Conservation (phyloP, 257 asterid species). For the Solanum ahanhuiri region DNA sequence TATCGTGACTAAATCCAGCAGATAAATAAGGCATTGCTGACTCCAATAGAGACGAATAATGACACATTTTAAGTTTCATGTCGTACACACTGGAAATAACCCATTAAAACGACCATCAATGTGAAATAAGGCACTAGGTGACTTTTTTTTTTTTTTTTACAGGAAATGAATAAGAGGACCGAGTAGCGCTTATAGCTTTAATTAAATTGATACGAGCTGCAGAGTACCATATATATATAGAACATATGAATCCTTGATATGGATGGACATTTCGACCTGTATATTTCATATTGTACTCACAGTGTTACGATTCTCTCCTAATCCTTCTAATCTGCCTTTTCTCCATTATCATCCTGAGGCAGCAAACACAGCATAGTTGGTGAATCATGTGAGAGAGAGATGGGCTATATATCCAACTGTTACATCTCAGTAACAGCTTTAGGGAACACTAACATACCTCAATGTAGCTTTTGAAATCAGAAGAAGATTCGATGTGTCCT, state of each 20-base stretch:
- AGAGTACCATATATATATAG: not conserved
- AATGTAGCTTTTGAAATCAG: conserved; percentile 47
- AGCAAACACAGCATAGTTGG: not conserved
- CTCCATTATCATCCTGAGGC: not conserved
- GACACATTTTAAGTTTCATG: not conserved
- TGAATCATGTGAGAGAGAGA: not conserved
- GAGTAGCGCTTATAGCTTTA: not conserved
- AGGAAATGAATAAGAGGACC: not conserved
- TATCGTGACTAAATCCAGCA: not conserved
- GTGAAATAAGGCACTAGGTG: not conserved
- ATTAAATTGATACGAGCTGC: not conserved
- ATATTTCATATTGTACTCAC: not conserved
- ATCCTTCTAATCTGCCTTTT: not conserved
- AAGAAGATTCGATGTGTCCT: conserved; percentile 59
- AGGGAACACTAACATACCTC: conserved; percentile 33
- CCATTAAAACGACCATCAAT: not conserved
- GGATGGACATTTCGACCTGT: not conserved
- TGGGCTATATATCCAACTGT: not conserved
- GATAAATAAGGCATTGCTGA: not conserved
- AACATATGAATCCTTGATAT: not conserved
- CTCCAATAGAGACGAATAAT: not conserved
- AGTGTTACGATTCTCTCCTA: not conserved
- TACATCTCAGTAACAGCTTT: not conserved
- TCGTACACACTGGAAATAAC: not conserved
- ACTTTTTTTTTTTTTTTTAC: not conserved